Base-by-base conservation (phyloP, 1,139 yeast species). In the Lodderomyces pseudojiufengensis region DNA sequence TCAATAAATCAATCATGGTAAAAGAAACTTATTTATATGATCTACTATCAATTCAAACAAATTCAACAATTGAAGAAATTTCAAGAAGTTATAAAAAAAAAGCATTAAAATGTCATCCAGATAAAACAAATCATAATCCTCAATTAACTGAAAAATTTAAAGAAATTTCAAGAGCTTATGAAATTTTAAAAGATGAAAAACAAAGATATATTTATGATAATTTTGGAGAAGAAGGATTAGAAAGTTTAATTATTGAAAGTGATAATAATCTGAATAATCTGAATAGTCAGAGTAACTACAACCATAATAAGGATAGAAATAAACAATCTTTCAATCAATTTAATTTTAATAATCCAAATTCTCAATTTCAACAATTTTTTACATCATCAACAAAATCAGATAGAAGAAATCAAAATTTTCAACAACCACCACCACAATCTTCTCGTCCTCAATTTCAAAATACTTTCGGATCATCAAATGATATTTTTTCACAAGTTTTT, bases 21-120 rank as follows among this genome's bases (percentile, higher is more conserved):
- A 42, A 35, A 31, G 68, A 64, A 37, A 60, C 71, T 3, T 52
- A 54, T 27, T 53, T 63, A 11, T 70, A 70, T 43, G 73, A 68
- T 37, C 52, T 64, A 27, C 58, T 70, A 40, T 42, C 57, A 29
- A 68, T 69, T n/a, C 40, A 57, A 5, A 51, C 59, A 5, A 43
- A 43, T 6, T 72, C 74, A 4, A 48, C 70, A 3, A 35, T 48
- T 6, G 76, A 68, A 31, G 73, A 67, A 37, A 68, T 70, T 12
- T 55, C 71, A 13, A 55, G 55, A 30, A 56, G 73, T 4, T 70
- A 67, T 44, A 63, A 65, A 42, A 59, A 55, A 42, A 55, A 59
- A 39, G 75, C 75, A 3, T 51, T 70, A 22, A 64, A 52, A 39
- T 70, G 65, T 41, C 76, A 70, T 43, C 76, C 76, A 1, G 76